These are phyloP conservation scores for Apiospora aurea DNA, from an alignment of 2,329 filamentous ascomycete genomes.

Conservation along the genomic window DNA sequence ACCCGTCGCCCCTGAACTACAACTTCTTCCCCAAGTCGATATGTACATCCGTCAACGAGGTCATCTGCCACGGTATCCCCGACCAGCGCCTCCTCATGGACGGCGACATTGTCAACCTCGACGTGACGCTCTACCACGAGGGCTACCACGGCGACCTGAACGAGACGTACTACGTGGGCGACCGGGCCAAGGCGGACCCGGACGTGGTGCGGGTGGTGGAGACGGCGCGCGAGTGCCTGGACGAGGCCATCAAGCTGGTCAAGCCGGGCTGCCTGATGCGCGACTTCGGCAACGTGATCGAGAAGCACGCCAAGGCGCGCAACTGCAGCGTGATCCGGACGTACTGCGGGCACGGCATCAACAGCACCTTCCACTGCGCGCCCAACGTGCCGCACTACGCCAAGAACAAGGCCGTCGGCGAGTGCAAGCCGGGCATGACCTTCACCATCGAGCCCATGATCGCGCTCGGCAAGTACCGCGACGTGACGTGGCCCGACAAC, in stretches of 20 bases:
- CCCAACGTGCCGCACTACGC: conserved; percentile 97
- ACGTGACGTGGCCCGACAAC: conserved; percentile 97
- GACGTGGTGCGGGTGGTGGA: conserved; percentile 92
- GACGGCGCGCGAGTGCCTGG: conserved; percentile 84
- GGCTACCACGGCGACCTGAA: conserved; percentile 97
- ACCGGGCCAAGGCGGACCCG: conserved; percentile 81
- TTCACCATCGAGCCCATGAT: conserved; percentile 99
- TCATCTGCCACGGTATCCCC: conserved; percentile 98
- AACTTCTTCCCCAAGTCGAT: conserved; percentile 97
- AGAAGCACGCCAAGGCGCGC: conserved; percentile 88
- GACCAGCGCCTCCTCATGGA: conserved; percentile 87
- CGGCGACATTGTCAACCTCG: conserved; percentile 96
- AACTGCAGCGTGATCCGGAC: conserved; percentile 92
- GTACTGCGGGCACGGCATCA: conserved; percentile 96
- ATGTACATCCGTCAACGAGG: conserved; percentile 95
- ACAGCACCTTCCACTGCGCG: conserved; percentile 89
- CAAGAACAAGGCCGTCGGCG: conserved; percentile 96
- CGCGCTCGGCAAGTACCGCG: conserved; percentile 85
- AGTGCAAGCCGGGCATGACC: conserved; percentile 95
- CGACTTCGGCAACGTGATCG: conserved; percentile 93
- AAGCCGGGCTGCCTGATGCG: conserved; percentile 93
- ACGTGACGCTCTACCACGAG: conserved; percentile 91
- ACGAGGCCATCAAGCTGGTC: conserved; percentile 89
- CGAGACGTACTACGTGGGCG: conserved; percentile 97
- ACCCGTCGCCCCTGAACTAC: conserved; percentile 95